Conservation (phyloP, 164 flowering plant species). For the Vitis riparia region DNA sequence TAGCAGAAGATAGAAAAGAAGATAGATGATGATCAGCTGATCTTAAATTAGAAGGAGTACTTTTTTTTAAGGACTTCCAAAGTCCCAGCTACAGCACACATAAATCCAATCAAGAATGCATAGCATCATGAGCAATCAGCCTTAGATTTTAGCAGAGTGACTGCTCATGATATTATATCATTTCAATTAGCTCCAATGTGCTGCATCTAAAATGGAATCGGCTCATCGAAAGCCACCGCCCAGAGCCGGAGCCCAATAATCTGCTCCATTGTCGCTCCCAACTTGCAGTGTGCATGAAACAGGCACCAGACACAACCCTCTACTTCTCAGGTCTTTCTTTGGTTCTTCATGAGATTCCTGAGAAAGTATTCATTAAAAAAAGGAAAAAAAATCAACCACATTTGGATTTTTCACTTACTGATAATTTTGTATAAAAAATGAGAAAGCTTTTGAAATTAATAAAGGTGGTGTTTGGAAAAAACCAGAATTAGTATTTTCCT, state of each 20-base stretch:
- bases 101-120: slow-evolving; percentile 30
- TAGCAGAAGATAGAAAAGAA: not conserved
- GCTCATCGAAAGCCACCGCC: slow-evolving; percentile 12
- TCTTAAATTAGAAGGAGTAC: not conserved
- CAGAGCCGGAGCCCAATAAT: slow-evolving; percentile 75
- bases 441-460: no score
- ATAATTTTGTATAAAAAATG: not conserved
- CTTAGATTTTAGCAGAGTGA: slow-evolving; percentile 70
- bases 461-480: no score
- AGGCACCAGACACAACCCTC: slow-evolving; percentile 84
- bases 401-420: not conserved
- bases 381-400: no score
- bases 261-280: slow-evolving; percentile 82
- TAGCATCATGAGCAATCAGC: slow-evolving; percentile 96
- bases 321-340: slow-evolving; percentile 71
- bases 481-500: no score
- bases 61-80: not conserved
- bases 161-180: slow-evolving; percentile 91
- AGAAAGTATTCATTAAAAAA: not conserved
- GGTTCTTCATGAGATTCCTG: slow-evolving; percentile 43
- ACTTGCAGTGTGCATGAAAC: slow-evolving; percentile 69
- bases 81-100: slow-evolving; percentile 14
- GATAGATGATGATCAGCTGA: not conserved
- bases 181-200: slow-evolving; percentile 22
- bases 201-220: not conserved